Base-by-base conservation (phyloP, 2,329 filamentous ascomycete genomes). In the Fusarium guadeloupense region DNA sequence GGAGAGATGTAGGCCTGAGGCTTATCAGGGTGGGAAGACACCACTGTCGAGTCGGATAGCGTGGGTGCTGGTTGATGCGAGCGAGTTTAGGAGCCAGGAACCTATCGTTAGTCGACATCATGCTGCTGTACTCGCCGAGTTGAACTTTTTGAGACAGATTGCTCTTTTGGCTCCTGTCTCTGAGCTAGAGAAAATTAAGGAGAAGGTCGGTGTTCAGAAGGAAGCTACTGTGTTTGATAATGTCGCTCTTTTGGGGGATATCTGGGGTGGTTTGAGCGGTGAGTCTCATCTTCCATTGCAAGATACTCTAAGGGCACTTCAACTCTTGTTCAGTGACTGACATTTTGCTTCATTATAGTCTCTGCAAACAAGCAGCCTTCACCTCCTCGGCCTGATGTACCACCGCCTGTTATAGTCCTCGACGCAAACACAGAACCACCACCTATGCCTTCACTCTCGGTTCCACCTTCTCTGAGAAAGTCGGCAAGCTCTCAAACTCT, bases 31-130 rank as follows among this genome's bases (percentile, higher is more conserved):
- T 2, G 66, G 63, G 6, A 68, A 40, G 17, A 63, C 63, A 0
- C 42, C 64, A 0, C 45, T 73, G 4, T 55, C 60, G 2, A 68
- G 49, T 5, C 64, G 66, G 0, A 34, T 73, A 2, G 59, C 53
- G 12, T 74, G 71, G 71, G 23, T 68, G 3, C 44, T 72, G 5
- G 43, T 71, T 8, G 69, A 69, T 16, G 56, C 67, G 1, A 54
- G 35, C 2, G 58, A 70, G n/a, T 74, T 74, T 39, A 63, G 51
- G 23, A 54, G 51, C 1, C 64, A 73, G 7, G 70, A 72, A 19
- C 60, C 69, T 3, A 50, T 71, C 1, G 52, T 74, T 16, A 71
- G 64, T 45, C 66, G 69, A 1, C 65, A 74, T 19, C 69, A 74
- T 47, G 64, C 66, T 8, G 54, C 71, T 5, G 71, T 74, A 1